Percentiles rank a stretch among this genome's conserved stretches.
These are phyloP conservation scores for Salvia rosmarinus DNA, from an alignment of 257 asterid species.

Conservation along the genomic window DNA sequence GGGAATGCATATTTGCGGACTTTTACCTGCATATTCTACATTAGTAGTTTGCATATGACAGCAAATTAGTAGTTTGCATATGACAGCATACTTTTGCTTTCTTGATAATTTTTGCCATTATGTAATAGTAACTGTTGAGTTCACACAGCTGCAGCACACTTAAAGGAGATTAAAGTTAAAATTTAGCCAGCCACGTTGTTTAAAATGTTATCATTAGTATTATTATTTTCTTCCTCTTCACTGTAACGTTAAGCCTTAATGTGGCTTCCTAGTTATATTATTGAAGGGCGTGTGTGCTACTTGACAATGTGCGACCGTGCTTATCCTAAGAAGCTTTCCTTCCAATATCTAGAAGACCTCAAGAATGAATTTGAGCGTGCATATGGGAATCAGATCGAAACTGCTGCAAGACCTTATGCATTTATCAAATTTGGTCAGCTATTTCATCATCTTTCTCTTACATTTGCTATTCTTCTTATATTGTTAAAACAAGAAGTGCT, in stretches of 20 bases:
- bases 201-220: slow-evolving; percentile 8
- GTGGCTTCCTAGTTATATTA: slow-evolving; percentile 63
- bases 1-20: slow-evolving; percentile 23
- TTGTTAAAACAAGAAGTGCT: neutral
- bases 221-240: slow-evolving; percentile 15
- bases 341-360: slow-evolving; percentile 92
- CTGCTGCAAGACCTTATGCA: slow-evolving; percentile 98
- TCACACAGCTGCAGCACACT: slow-evolving; percentile 7
- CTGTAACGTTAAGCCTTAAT: slow-evolving; percentile 56
- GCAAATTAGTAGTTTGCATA: too few species aligned
- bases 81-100: slow-evolving; percentile 10
- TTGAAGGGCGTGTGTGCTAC: slow-evolving; percentile 92
- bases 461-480: slow-evolving; percentile 17
- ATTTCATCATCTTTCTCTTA: slow-evolving; percentile 24
- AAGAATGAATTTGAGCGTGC: slow-evolving; percentile 89
- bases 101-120: neutral
- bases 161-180: neutral
- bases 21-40: neutral
- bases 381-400: slow-evolving; percentile 85
- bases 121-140: slow-evolving; percentile 23
- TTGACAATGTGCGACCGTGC: slow-evolving; percentile 94
- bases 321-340: slow-evolving; percentile 93
- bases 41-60: neutral
- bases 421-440: slow-evolving; percentile 86
- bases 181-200: neutral